Evolutionary conservation across 2,329 filamentous ascomycete species (phyloP).

Genomic region (Trichoderma asperellum): DNA sequence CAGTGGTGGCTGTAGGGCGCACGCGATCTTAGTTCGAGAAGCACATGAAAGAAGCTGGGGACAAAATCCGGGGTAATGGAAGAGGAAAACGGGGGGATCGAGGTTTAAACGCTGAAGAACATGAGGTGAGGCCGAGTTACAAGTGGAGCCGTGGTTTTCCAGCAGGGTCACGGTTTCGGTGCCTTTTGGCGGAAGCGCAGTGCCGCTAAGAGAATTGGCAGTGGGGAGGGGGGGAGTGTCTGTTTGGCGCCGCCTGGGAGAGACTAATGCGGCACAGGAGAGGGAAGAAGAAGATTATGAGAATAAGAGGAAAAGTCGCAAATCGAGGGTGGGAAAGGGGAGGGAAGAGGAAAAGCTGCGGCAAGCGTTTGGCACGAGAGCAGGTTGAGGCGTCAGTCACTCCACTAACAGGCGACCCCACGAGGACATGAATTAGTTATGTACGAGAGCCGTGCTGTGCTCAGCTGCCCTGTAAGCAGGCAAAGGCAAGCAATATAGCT

Average conservation of each 20-base stretch:
- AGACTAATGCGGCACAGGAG: neutral
- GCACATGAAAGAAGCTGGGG: slow-evolving; percentile 31
- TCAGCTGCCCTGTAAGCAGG: neutral
- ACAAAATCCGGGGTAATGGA: slow-evolving; percentile 33
- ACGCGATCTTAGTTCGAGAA: slow-evolving; percentile 29
- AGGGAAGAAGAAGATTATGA: neutral
- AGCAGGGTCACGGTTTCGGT: slow-evolving; percentile 25
- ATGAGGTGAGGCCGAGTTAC: slow-evolving; percentile 27
- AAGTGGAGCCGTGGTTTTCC: slow-evolving; percentile 26
- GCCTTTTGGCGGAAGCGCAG: neutral
- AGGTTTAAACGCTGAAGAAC: slow-evolving; percentile 25
- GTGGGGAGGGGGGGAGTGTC: neutral
- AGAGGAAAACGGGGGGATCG: slow-evolving; percentile 22
- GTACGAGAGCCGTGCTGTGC: neutral
- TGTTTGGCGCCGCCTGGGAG: neutral
- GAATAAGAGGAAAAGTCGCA: neutral
- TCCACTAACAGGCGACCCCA: slow-evolving; percentile 19
- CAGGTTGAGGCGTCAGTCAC: slow-evolving; percentile 22
- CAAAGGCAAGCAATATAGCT: slow-evolving; percentile 6
- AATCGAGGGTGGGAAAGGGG: neutral
- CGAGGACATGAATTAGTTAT: slow-evolving; percentile 1
- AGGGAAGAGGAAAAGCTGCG: neutral
- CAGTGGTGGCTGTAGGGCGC: neutral
- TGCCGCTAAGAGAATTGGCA: slow-evolving; percentile 15
- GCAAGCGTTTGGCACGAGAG: slow-evolving; percentile 2